Conservation (phyloP, 139 green algal genomes). For the Chlamydomonas asymmetrica region DNA sequence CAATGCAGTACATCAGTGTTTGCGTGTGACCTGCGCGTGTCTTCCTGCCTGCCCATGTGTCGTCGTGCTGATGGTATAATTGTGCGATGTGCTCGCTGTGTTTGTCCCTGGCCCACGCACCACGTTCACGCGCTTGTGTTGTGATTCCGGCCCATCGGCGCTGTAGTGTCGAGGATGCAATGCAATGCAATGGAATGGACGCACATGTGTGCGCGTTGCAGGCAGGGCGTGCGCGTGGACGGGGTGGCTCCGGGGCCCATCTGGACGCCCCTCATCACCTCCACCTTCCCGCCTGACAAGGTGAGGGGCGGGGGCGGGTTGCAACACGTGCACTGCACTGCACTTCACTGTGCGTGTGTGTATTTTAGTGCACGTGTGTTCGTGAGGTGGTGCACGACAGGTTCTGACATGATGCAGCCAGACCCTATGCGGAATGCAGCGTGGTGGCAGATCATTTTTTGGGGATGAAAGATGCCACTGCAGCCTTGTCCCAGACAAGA, state of each 20-base stretch:
- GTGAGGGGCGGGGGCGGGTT: neutral
- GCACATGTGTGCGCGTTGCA: too few species aligned
- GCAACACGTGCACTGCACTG: neutral
- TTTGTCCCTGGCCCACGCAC: neutral
- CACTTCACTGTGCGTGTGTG: neutral
- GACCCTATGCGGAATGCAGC: neutral
- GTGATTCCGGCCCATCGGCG: too few species aligned
- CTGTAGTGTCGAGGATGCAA: too few species aligned
- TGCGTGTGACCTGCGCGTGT: too few species aligned
- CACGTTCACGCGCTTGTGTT: too few species aligned
- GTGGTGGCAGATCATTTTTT: neutral
- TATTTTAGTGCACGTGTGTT: neutral
- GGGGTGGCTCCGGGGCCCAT: conserved; percentile 72
- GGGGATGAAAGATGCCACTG: neutral
- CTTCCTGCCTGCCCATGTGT: too few species aligned
- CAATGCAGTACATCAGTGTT: too few species aligned
- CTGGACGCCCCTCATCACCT: conserved; percentile 70
- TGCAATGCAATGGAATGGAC: too few species aligned
- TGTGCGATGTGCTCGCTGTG: too few species aligned
- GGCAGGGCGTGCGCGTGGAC: conserved; percentile 78
- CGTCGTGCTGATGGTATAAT: too few species aligned
- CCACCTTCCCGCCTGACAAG: conserved; percentile 37
- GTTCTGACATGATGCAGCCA: neutral
- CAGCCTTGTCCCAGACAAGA: too few species aligned
- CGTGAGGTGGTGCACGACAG: neutral